phyloP scores from a whole-genome alignment of 208 protist genomes.

The Crithidia sp. region DNA sequence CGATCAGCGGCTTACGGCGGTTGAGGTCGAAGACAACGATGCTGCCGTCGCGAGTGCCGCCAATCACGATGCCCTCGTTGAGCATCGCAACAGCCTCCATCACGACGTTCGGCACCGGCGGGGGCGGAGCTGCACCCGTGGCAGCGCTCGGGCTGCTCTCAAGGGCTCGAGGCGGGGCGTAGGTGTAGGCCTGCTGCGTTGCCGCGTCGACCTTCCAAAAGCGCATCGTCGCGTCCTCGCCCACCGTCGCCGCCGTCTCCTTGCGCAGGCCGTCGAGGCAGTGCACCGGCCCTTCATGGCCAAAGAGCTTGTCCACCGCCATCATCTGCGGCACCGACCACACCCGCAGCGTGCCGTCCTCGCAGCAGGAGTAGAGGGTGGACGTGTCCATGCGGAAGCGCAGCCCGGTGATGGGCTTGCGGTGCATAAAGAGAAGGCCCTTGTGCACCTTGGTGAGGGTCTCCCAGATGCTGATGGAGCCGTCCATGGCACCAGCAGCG shows the following conservation, averaged over 20 bases:
- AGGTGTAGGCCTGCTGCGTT: conserved; percentile 79
- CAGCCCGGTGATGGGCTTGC: conserved; percentile 83
- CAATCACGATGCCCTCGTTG: conserved; percentile 74
- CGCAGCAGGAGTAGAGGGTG: conserved; percentile 74
- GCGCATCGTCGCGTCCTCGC: conserved; percentile 88
- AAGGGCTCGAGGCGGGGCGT: conserved; percentile 24
- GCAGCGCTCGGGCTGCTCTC: neutral
- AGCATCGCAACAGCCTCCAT: conserved; percentile 86
- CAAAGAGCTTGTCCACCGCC: conserved; percentile 86
- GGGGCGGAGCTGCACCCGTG: neutral
- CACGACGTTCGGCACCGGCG: conserved; percentile 34
- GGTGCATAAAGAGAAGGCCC: conserved; percentile 87
- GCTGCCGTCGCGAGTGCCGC: conserved; percentile 73
- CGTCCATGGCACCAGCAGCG: conserved; percentile 77
- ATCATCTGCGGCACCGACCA: conserved; percentile 89
- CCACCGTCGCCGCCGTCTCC: conserved; percentile 80
- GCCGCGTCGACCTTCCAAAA: conserved; percentile 90
- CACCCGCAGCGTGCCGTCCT: conserved; percentile 86
- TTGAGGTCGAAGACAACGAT: conserved; percentile 88
- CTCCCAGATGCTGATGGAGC: conserved; percentile 85
- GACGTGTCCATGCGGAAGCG: conserved; percentile 71
- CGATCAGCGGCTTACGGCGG: conserved; percentile 69
- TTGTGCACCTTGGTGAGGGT: conserved; percentile 63
- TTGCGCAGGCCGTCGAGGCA: conserved; percentile 64
- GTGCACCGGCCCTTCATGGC: conserved; percentile 74